Conservation (phyloP, 2,329 filamentous ascomycete species). For the Xylaria sp. region DNA sequence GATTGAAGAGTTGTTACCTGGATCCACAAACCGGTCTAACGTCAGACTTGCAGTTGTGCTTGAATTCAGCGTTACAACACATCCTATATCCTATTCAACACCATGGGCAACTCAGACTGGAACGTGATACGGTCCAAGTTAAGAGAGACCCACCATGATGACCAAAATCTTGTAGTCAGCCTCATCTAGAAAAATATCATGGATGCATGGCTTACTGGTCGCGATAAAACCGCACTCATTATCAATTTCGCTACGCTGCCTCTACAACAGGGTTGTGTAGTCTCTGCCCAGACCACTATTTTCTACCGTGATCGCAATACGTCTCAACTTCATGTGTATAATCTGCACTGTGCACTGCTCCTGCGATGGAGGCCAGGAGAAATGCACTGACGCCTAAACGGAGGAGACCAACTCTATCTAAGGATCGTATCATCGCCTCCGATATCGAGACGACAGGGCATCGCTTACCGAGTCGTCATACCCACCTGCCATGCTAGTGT, state of each 20-base stretch:
- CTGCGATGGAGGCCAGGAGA: background rate
- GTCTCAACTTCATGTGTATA: background rate
- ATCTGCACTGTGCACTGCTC: conserved; percentile 2
- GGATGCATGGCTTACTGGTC: conserved; percentile 17
- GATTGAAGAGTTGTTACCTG: background rate
- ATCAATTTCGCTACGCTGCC: conserved; percentile 1
- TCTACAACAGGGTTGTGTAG: background rate
- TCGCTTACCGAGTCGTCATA: conserved; percentile 28
- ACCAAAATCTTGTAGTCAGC: conserved; percentile 19
- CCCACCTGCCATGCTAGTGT: conserved; percentile 25
- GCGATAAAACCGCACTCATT: conserved; percentile 25
- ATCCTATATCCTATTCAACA: conserved; percentile 10
- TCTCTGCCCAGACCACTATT: background rate
- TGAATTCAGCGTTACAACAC: conserved; percentile 10
- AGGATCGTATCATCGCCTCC: conserved; percentile 18
- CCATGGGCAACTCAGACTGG: background rate
- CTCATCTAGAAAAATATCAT: background rate
- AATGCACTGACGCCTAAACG: conserved; percentile 31
- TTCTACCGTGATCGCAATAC: background rate
- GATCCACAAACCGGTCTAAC: background rate
- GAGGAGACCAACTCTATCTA: conserved; percentile 8
- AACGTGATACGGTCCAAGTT: background rate
- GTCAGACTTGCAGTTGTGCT: conserved; percentile 1
- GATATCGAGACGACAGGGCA: conserved; percentile 24
- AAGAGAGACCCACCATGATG: background rate